phyloP scores from a whole-genome alignment of 2,329 filamentous ascomycete genomes.

The Exophiala sideris region DNA sequence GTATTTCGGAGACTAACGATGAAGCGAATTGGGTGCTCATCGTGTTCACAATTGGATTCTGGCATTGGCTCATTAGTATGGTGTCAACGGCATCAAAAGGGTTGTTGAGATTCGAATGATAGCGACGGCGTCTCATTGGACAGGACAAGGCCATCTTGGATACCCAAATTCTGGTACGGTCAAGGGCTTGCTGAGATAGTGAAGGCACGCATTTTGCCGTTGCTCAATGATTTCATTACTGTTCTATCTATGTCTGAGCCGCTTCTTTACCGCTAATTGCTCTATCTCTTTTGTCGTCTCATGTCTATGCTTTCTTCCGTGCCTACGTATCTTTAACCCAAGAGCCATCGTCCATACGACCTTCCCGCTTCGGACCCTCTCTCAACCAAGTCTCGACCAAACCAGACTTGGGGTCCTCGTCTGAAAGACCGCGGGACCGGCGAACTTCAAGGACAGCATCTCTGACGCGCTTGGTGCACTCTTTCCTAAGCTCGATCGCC shows the following conservation, averaged over 20 bases:
- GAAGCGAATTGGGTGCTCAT: neutral
- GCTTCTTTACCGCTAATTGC: neutral
- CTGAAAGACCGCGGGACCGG: conserved; percentile 66
- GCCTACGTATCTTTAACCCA: conserved; percentile 55
- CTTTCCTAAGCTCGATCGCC: conserved; percentile 70
- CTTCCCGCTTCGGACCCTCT: conserved; percentile 53
- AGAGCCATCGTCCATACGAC: conserved; percentile 56
- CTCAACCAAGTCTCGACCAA: conserved; percentile 76
- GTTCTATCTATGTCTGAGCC: neutral
- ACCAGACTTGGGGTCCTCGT: conserved; percentile 74
- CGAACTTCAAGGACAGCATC: conserved; percentile 78
- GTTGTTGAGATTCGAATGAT: neutral
- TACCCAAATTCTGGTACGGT: neutral
- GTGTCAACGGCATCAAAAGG: neutral
- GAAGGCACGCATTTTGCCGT: too few species aligned
- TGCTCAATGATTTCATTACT: too few species aligned
- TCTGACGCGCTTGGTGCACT: conserved; percentile 74
- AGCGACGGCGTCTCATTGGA: conserved; percentile 1
- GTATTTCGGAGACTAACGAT: neutral
- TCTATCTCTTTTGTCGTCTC: neutral
- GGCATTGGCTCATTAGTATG: neutral
- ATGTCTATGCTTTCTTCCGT: neutral
- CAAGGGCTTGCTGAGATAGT: too few species aligned
- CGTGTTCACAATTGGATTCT: neutral
- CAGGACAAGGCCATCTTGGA: neutral